phyloP scores from a whole-genome alignment of 2,329 filamentous ascomycete species.

The Sarocladium brachiariae region DNA sequence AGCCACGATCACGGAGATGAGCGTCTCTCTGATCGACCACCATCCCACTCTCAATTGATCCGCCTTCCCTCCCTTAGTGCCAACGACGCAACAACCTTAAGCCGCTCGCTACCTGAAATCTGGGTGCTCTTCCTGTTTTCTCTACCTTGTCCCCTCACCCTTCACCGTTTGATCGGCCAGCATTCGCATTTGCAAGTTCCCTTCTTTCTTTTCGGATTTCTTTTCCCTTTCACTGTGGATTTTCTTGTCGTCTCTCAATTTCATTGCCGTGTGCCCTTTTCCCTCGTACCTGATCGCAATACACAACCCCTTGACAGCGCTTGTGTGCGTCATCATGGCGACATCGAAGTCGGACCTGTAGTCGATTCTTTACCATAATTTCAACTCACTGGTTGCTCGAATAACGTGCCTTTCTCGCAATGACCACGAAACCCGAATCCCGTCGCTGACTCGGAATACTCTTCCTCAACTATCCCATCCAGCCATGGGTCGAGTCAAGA shows the following conservation, averaged over 20 bases:
- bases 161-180: too few species aligned
- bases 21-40: neutral
- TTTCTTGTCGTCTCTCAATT: neutral
- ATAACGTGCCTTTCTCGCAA: neutral
- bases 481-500: slow-evolving; percentile 19
- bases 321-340: slow-evolving; percentile 7
- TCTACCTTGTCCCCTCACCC: neutral
- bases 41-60: too few species aligned
- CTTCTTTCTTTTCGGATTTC: neutral
- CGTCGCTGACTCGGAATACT: neutral
- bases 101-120: neutral
- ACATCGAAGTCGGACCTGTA: neutral
- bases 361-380: neutral
- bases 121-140: neutral
- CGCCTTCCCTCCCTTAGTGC: neutral
- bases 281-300: neutral
- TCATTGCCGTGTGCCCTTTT: neutral
- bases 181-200: neutral
- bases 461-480: neutral
- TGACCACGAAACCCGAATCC: neutral
- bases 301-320: too few species aligned
- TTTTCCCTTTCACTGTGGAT: neutral
- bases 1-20: slow-evolving; percentile 6
- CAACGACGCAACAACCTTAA: neutral
- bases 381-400: neutral